Evolutionary conservation across 75 land plant species (phyloP).

Genomic region (Adiantum capillusveneris): DNA sequence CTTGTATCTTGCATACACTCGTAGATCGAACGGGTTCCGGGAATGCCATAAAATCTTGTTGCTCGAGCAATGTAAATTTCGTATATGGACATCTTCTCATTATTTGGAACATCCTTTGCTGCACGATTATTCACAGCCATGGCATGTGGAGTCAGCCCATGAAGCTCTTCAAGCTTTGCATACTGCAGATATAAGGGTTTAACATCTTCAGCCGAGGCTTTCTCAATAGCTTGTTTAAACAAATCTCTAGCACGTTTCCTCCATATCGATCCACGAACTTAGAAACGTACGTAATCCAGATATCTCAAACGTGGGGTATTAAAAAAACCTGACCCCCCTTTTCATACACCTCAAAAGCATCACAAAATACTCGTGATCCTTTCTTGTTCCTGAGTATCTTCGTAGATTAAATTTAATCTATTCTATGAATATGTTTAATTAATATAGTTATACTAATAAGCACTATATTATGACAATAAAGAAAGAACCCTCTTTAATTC

Average conservation of each 20-base stretch:
- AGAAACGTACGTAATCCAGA: constrained; percentile 84
- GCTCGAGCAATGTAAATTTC: constrained; percentile 94
- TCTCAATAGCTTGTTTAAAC: constrained; percentile 83
- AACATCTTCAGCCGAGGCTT: constrained; percentile 82
- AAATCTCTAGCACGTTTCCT: constrained; percentile 77
- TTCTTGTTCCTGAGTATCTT: too few species aligned
- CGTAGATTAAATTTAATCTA: too few species aligned
- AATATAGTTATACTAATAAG: too few species aligned
- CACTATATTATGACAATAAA: too few species aligned
- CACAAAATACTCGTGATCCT: constrained; percentile 90
- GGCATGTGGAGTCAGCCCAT: constrained; percentile 84
- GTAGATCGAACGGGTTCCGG: constrained; percentile 82
- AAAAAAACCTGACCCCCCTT: constrained; percentile 94
- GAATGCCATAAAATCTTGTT: constrained; percentile 79
- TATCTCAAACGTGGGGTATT: constrained; percentile 91
- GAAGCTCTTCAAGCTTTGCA: constrained; percentile 92
- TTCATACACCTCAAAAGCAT: constrained; percentile 90
- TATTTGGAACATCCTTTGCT: constrained; percentile 74
- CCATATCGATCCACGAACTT: constrained; percentile 90
- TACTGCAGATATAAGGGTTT: constrained; percentile 81
- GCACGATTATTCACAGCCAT: constrained; percentile 87
- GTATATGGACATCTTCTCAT: constrained; percentile 81
- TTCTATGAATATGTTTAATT: too few species aligned
- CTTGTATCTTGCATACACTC: too few species aligned
- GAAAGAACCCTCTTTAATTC: too few species aligned